A percentile compares a stretch with the other conserved stretches of the same genome.
Conservation (phyloP, 1,284 basidiomycete species). For the Kwoniella shivajii region DNA sequence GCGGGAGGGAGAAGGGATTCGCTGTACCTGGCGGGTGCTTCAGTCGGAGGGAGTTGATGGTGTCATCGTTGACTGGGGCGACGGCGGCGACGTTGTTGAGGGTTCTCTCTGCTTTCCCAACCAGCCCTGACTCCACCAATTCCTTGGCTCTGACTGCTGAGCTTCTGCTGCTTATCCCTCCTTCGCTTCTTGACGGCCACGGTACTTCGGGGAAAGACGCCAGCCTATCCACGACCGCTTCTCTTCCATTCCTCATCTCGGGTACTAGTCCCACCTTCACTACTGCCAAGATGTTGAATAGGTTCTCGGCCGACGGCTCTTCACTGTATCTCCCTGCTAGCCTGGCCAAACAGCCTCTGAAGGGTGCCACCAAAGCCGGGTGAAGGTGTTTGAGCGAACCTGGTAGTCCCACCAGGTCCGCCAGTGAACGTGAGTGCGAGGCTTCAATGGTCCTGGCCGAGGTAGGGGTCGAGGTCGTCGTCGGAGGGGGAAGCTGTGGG, state of each 20-base stretch:
- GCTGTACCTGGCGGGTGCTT: slow-evolving; percentile 81
- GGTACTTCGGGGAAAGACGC: not conserved
- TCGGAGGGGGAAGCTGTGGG: too few species aligned
- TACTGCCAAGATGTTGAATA: not conserved
- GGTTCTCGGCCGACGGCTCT: not conserved
- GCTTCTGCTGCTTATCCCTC: not conserved
- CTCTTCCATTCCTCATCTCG: not conserved
- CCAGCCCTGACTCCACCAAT: not conserved
- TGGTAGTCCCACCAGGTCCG: not conserved
- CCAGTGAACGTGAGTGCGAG: too few species aligned
- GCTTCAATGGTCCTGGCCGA: too few species aligned
- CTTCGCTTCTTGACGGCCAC: not conserved
- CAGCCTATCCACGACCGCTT: not conserved
- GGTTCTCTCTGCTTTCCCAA: not conserved
- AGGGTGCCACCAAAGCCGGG: not conserved
- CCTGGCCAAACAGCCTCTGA: not conserved
- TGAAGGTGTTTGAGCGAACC: not conserved
- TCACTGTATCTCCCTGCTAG: not conserved
- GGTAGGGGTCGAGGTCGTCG: too few species aligned
- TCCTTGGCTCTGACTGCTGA: not conserved
- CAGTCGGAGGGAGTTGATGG: slow-evolving; percentile 27
- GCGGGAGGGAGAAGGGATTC: slow-evolving; percentile 65
- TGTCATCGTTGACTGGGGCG: not conserved
- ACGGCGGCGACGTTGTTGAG: not conserved
- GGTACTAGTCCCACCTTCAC: not conserved